Conservation (phyloP, 331 rosid genomes). For the Malus hybrid region DNA sequence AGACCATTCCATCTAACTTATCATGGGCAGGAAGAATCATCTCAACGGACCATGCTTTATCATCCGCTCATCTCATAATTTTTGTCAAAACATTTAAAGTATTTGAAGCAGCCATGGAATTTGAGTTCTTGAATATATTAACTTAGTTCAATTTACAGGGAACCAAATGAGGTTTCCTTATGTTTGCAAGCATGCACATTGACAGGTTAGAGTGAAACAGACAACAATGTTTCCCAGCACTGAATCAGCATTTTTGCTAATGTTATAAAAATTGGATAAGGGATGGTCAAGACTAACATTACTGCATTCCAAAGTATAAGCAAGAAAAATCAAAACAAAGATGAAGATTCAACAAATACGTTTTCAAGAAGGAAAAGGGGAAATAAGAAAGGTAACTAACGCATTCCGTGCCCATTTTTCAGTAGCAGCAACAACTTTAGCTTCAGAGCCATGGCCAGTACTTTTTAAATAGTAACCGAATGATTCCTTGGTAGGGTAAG, state of each 20-base stretch:
- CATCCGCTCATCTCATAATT: not conserved
- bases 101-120: not conserved
- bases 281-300: not conserved
- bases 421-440: constrained; percentile 68
- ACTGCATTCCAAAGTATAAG: not conserved
- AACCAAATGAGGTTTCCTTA: not conserved
- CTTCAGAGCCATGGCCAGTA: constrained; percentile 89
- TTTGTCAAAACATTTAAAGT: not conserved
- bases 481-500: constrained; percentile 88
- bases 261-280: not conserved
- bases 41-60: not conserved
- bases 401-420: constrained; percentile 96
- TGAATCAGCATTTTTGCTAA: not conserved
- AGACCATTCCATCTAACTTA: not conserved
- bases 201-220: not conserved
- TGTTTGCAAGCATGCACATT: not conserved
- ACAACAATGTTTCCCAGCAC: not conserved
- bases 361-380: not conserved
- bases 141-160: not conserved
- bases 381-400: constrained; percentile 47
- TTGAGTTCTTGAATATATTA: not conserved
- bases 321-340: not conserved
- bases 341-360: not conserved
- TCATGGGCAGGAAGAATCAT: not conserved
- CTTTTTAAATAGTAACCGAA: constrained; percentile 68